Base-by-base conservation (phyloP, 768 basidiomycete species). In the Sarcodon aspratus region DNA sequence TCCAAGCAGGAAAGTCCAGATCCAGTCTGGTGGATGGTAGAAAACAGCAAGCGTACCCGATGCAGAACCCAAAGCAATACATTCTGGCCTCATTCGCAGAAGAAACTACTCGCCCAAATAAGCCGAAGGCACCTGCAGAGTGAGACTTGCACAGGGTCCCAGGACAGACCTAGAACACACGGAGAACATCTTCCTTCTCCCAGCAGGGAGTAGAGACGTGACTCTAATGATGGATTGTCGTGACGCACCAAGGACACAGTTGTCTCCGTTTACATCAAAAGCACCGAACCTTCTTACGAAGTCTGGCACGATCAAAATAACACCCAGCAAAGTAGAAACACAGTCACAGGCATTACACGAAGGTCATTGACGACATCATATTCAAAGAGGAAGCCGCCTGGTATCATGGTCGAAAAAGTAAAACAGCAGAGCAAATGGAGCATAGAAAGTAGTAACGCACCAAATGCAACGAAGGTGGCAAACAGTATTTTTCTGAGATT, bases 61-160 rank as follows among this genome's bases (percentile, higher is more conserved):
- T 0, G 74, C 74, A 38, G 80, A 81, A 8, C 83, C 83, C n/a
- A 87, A 69, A 0, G 85, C 85, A 58, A 89, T 87, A 54, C 74
- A 69, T 62, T 87, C 86, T 6, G 87, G 75, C 49, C 85, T 75
- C 42, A 90, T 81, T 44, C 85, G 79, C 18, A 89, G 75, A 12
- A 85, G 87, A 75, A 88, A 89, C 15, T 78, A 81, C 68, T 88
- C 85, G n/a, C 46, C 83, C 83, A 32, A 85, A 27, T 27, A 27
- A 27, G 5, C 21, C 21, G 21, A 27, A 27, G 21, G 21, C 21
- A 27, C 5, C 21, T 27, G 21, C 21, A 5, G 21, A 27, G 21
- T 27, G 21, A 27, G 5, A n/a, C n/a, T n/a, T n/a, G n/a, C n/a
- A n/a, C n/a, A n/a, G n/a, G n/a, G n/a, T n/a, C 21, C 21, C 21